phyloP scores from a whole-genome alignment of 1,284 basidiomycete species.

The Rhodotorula mucilaginosa region DNA sequence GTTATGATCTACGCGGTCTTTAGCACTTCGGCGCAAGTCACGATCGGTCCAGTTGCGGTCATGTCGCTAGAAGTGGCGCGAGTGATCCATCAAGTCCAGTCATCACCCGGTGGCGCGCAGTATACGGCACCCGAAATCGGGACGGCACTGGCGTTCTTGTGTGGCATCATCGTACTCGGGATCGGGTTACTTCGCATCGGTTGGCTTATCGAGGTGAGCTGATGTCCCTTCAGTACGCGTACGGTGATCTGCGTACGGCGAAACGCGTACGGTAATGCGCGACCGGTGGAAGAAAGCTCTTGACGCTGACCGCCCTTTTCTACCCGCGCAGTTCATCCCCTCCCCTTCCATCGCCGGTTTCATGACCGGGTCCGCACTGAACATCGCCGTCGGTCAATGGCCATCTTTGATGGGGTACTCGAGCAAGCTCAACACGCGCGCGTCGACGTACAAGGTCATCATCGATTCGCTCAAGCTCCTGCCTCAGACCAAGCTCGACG shows the following conservation, averaged over 20 bases:
- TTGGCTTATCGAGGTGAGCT: conserved; percentile 74
- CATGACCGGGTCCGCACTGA: conserved; percentile 59
- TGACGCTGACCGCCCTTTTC: background rate
- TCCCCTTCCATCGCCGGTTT: conserved; percentile 89
- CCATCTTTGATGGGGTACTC: conserved; percentile 80
- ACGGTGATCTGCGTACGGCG: too few species aligned
- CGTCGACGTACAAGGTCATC: conserved; percentile 75
- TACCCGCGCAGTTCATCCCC: conserved; percentile 22
- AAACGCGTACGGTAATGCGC: too few species aligned
- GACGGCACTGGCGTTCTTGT: conserved; percentile 78
- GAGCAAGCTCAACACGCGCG: conserved; percentile 66
- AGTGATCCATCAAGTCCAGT: conserved; percentile 68
- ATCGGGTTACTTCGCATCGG: conserved; percentile 89
- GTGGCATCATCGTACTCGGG: conserved; percentile 84
- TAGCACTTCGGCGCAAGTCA: too few species aligned
- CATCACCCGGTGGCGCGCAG: conserved; percentile 45
- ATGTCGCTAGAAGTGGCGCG: conserved; percentile 88
- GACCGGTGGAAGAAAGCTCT: too few species aligned
- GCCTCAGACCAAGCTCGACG: conserved; percentile 69
- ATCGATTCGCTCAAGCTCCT: conserved; percentile 89
- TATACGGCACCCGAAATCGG: conserved; percentile 64
- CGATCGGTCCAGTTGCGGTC: conserved; percentile 62
- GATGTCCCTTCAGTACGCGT: background rate
- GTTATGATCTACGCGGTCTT: conserved; percentile 45
- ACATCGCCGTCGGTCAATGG: conserved; percentile 60